A percentile compares a stretch with the other conserved stretches of the same genome.
Conservation (phyloP, 257 asterid genomes). For the Buddleja alternifolia region DNA sequence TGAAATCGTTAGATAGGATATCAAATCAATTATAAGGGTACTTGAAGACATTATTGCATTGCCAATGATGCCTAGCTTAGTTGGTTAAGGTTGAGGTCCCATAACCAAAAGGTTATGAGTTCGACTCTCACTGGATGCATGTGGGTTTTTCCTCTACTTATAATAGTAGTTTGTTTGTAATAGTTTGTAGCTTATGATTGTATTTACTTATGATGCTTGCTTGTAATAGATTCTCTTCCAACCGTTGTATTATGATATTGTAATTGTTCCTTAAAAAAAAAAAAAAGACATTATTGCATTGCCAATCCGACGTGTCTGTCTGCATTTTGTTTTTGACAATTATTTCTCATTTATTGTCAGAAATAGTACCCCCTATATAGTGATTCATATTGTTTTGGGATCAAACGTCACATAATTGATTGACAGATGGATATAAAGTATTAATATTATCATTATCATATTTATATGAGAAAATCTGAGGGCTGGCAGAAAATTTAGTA, state of each 20-base stretch:
- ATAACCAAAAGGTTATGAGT: no score
- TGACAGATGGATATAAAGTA: background rate
- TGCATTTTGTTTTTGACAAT: constrained; percentile 8
- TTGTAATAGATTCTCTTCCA: no score
- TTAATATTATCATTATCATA: background rate
- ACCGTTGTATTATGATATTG: no score
- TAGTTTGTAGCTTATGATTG: no score
- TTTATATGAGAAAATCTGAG: background rate
- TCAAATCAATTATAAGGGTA: constrained; percentile 36
- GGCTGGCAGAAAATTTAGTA: constrained; percentile 11
- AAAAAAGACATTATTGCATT: constrained; percentile 39
- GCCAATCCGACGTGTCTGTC: constrained; percentile 14
- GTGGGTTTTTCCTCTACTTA: no score
- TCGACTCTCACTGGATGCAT: no score
- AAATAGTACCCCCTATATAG: background rate
- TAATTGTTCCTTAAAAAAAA: no score
- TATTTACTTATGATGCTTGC: no score
- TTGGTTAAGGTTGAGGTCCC: no score
- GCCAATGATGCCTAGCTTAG: no score
- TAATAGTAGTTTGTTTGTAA: no score
- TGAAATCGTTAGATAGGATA: constrained; percentile 28
- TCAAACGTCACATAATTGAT: constrained; percentile 16
- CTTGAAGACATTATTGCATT: constrained; percentile 36
- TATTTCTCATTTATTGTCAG: constrained; percentile 20
- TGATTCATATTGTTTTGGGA: constrained; percentile 31